phyloP scores from a whole-genome alignment of 805 yeast genomes.

The Kodamaea kaohsiungensis region DNA sequence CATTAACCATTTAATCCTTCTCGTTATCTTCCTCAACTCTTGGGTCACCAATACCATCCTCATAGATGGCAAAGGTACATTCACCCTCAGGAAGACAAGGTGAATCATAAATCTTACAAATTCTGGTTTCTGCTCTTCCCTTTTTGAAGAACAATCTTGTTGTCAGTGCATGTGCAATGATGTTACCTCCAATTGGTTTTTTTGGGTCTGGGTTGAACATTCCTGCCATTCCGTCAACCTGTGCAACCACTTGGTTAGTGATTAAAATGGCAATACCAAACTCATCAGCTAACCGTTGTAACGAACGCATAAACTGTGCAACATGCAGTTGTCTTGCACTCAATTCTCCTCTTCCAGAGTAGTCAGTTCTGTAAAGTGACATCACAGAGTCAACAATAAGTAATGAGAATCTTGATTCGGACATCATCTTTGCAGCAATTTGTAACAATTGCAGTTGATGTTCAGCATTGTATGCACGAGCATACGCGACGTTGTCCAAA shows the following conservation, averaged over 20 bases:
- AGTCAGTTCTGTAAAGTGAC: slow-evolving; percentile 95
- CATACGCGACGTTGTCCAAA: slow-evolving; percentile 95
- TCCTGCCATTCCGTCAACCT: slow-evolving; percentile 87
- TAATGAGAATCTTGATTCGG: slow-evolving; percentile 86
- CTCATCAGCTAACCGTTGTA: slow-evolving; percentile 94
- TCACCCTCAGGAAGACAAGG: slow-evolving; percentile 97
- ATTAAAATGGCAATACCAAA: slow-evolving; percentile 97
- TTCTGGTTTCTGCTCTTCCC: slow-evolving; percentile 89
- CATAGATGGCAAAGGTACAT: slow-evolving; percentile 92
- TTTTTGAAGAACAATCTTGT: slow-evolving; percentile 88
- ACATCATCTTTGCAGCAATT: slow-evolving; percentile 95
- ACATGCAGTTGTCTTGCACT: slow-evolving; percentile 94
- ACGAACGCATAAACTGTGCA: slow-evolving; percentile 86
- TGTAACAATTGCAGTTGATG: slow-evolving; percentile 86
- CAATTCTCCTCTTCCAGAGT: slow-evolving; percentile 91
- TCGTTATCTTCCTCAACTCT: slow-evolving; percentile 63
- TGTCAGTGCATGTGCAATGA: slow-evolving; percentile 95
- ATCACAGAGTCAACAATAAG: slow-evolving; percentile 95
- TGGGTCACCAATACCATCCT: slow-evolving; percentile 97
- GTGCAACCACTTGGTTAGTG: slow-evolving; percentile 93
- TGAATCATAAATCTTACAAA: slow-evolving; percentile 92
- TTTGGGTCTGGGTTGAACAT: slow-evolving; percentile 94
- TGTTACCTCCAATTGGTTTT: slow-evolving; percentile 98
- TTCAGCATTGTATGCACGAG: slow-evolving; percentile 95
- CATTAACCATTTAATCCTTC: slow-evolving; percentile 2